Evolutionary conservation across 2,329 filamentous ascomycete species (phyloP).

Genomic region (Sporothrix sp.): DNA sequence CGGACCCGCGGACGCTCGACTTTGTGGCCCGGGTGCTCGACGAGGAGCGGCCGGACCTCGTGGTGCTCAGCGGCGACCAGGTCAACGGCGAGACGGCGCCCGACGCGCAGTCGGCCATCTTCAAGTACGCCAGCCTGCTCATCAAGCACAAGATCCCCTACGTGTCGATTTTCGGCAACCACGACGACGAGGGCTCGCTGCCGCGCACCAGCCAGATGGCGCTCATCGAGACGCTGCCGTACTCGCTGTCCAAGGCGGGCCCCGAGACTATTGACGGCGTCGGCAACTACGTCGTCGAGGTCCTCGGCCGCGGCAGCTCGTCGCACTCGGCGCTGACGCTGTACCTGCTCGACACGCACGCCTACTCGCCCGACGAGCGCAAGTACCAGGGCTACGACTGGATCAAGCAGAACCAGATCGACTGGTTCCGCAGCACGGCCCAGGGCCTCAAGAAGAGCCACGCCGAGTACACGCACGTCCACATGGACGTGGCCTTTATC

Average conservation of each 20-base stretch:
- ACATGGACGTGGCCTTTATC: slow-evolving; percentile 94
- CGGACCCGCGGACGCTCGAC: slow-evolving; percentile 82
- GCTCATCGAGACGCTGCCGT: slow-evolving; percentile 76
- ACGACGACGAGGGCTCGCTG: slow-evolving; percentile 85
- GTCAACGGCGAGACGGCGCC: slow-evolving; percentile 89
- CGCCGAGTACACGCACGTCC: slow-evolving; percentile 76
- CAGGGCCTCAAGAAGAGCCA: slow-evolving; percentile 66
- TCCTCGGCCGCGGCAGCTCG: slow-evolving; percentile 67
- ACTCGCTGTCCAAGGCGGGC: slow-evolving; percentile 76
- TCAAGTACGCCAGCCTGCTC: slow-evolving; percentile 81
- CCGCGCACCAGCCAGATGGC: slow-evolving; percentile 72
- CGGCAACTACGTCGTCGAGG: slow-evolving; percentile 89
- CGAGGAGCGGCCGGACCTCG: slow-evolving; percentile 86
- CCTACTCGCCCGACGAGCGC: slow-evolving; percentile 81
- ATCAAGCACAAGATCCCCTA: slow-evolving; percentile 85
- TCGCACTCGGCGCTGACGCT: slow-evolving; percentile 85
- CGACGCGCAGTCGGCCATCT: slow-evolving; percentile 85
- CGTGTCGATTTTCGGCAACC: slow-evolving; percentile 89
- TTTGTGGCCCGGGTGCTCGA: slow-evolving; percentile 78
- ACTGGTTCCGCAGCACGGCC: slow-evolving; percentile 82
- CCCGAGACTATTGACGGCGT: slow-evolving; percentile 79
- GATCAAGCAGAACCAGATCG: slow-evolving; percentile 88
- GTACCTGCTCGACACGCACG: slow-evolving; percentile 90
- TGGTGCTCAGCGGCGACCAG: slow-evolving; percentile 87
- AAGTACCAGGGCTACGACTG: slow-evolving; percentile 93